Conservation (phyloP, 2,329 filamentous ascomycete species). For the Diaporthe velutina region DNA sequence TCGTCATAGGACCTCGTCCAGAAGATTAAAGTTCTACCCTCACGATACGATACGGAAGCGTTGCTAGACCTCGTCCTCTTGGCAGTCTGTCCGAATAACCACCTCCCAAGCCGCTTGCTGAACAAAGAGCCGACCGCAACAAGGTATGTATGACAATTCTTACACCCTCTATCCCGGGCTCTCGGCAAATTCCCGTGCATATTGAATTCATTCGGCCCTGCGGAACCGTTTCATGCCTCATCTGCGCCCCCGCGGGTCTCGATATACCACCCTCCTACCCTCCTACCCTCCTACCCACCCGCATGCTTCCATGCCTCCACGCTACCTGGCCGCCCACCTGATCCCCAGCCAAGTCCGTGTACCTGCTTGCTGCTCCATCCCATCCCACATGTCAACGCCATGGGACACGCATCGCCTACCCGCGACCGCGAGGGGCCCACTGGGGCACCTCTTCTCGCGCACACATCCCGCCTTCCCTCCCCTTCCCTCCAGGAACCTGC, state of each 20-base stretch:
- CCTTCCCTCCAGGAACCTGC: background rate
- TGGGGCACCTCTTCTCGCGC: slow-evolving; percentile 14
- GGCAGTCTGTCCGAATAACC: slow-evolving; percentile 22
- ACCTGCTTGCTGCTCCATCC: slow-evolving; percentile 29
- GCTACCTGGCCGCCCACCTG: slow-evolving; percentile 17
- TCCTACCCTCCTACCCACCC: background rate
- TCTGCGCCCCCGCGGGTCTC: background rate
- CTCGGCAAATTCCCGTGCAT: slow-evolving; percentile 33
- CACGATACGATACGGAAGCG: background rate
- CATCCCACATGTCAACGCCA: slow-evolving; percentile 37
- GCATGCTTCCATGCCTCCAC: background rate
- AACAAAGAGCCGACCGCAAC: background rate
- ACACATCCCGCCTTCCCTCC: background rate
- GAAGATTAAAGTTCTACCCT: slow-evolving; percentile 9
- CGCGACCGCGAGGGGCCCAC: background rate
- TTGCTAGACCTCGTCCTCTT: slow-evolving; percentile 16
- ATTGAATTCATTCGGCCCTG: slow-evolving; percentile 38
- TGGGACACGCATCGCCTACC: slow-evolving; percentile 12
- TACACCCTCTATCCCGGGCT: slow-evolving; percentile 30
- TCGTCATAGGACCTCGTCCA: background rate
- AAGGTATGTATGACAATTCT: slow-evolving; percentile 29
- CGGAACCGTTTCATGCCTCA: slow-evolving; percentile 36
- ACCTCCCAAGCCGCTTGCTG: background rate
- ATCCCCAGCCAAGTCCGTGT: background rate
- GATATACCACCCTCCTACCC: background rate